phyloP scores from a whole-genome alignment of 2,329 filamentous ascomycete species.

The Onygenales sp. region DNA sequence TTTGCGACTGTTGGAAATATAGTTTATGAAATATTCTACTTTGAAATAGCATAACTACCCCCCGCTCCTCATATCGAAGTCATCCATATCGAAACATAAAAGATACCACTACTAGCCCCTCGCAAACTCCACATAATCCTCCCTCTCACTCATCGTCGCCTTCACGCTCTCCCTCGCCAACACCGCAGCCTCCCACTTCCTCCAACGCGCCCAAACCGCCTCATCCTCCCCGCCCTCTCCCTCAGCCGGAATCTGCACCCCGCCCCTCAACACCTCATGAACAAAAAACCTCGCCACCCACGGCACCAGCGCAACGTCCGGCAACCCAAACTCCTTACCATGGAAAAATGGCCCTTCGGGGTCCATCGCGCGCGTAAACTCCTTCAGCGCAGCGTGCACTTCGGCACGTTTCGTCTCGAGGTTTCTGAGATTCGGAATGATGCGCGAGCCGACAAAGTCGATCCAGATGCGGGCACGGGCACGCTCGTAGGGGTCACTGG shows the following conservation, averaged over 20 bases:
- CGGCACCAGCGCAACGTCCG: constrained; percentile 63
- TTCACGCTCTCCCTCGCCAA: constrained; percentile 51
- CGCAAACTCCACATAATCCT: constrained; percentile 55
- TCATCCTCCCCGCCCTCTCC: constrained; percentile 46
- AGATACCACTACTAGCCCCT: constrained; percentile 55
- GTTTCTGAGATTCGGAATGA: constrained; percentile 61
- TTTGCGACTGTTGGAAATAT: too few species aligned
- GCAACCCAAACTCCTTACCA: constrained; percentile 52
- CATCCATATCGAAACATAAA: neutral
- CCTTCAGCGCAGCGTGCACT: constrained; percentile 37
- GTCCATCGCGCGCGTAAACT: constrained; percentile 55
- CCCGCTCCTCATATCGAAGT: neutral
- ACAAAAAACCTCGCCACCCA: constrained; percentile 65
- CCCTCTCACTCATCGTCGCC: constrained; percentile 58
- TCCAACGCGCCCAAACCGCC: constrained; percentile 54
- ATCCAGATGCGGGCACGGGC: constrained; percentile 64
- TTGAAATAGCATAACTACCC: too few species aligned
- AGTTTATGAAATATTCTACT: too few species aligned
- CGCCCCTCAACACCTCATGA: constrained; percentile 64
- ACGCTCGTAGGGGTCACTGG: constrained; percentile 52
- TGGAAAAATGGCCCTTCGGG: constrained; percentile 56
- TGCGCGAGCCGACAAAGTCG: constrained; percentile 57
- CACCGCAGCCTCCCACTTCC: constrained; percentile 53
- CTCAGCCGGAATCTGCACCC: constrained; percentile 39
- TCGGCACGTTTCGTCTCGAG: constrained; percentile 32